A percentile compares a stretch with the other conserved stretches of the same genome.
phyloP scores from a whole-genome alignment of 169 alveolate genomes.

The Eimeria mitis region DNA sequence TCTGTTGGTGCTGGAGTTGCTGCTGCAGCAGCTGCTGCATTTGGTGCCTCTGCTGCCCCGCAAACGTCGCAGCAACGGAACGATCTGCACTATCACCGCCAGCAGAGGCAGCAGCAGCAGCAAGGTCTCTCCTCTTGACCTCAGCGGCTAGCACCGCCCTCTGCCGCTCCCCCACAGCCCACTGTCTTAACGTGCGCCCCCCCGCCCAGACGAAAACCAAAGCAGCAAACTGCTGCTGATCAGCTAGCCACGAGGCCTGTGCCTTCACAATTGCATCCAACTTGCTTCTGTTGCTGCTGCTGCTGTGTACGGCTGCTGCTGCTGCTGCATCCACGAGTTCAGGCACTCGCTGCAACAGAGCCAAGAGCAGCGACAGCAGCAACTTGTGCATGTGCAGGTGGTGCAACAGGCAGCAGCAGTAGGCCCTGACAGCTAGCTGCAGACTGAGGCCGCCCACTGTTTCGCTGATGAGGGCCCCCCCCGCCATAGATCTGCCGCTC shows the following conservation, averaged over 20 bases:
- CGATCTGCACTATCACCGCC: neutral
- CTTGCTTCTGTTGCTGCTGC: conserved; percentile 21
- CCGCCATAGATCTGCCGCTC: neutral
- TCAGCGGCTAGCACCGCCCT: conserved; percentile 51
- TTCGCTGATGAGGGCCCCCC: conserved; percentile 50
- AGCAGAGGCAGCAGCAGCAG: conserved; percentile 40
- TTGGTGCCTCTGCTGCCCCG: neutral
- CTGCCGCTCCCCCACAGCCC: conserved; percentile 80
- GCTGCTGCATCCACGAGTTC: conserved; percentile 31
- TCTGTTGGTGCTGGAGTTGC: conserved; percentile 63
- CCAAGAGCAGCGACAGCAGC: conserved; percentile 31
- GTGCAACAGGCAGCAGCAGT: conserved; percentile 77
- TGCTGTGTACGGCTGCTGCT: conserved; percentile 1
- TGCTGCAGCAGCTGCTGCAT: conserved; percentile 32
- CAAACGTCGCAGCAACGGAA: neutral
- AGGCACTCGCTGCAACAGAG: conserved; percentile 17
- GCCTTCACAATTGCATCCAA: neutral
- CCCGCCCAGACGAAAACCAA: conserved; percentile 65
- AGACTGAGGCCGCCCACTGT: conserved; percentile 65
- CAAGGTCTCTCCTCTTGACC: conserved; percentile 53
- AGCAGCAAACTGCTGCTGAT: conserved; percentile 60
- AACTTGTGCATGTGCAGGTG: conserved; percentile 77
- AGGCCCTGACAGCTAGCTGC: conserved; percentile 55
- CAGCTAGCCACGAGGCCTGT: conserved; percentile 55
- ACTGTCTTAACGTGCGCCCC: conserved; percentile 66